Percentiles rank a stretch among this genome's conserved stretches.
Conservation (phyloP, 208 protist genomes). For the Angomonas ambiguus region DNA sequence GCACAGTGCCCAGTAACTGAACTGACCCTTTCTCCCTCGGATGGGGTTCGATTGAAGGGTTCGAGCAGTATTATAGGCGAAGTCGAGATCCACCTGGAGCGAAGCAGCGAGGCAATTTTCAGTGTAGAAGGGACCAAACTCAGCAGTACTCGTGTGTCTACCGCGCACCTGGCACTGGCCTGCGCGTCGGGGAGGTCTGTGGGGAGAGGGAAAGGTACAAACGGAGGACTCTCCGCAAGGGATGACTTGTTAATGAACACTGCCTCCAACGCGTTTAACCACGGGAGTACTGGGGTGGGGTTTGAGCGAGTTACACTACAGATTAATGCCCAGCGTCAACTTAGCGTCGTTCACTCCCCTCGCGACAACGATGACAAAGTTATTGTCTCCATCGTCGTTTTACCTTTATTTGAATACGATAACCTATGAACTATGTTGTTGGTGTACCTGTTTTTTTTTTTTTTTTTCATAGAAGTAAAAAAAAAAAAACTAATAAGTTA, state of each 20-base stretch:
- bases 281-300: conserved; percentile 25
- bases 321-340: conserved; percentile 61
- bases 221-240: conserved; percentile 9
- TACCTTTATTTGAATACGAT: conserved; percentile 28
- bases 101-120: conserved; percentile 38
- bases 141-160: conserved; percentile 48
- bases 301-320: conserved; percentile 76
- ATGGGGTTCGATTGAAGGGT: conserved; percentile 49
- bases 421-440: background rate
- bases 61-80: conserved; percentile 49
- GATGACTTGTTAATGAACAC: conserved; percentile 5
- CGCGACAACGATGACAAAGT: conserved; percentile 56
- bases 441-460: background rate
- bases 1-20: conserved; percentile 54
- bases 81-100: conserved; percentile 36
- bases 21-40: conserved; percentile 25
- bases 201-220: conserved; percentile 8
- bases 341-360: conserved; percentile 69
- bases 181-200: conserved; percentile 29
- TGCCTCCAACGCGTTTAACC: conserved; percentile 6
- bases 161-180: conserved; percentile 56
- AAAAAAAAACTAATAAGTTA: conserved; percentile 1
- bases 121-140: conserved; percentile 19
- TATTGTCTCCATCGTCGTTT: conserved; percentile 64
- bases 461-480: too few relatives aligned